A percentile compares a stretch with the other conserved stretches of the same genome.
phyloP scores from a whole-genome alignment of 768 basidiomycete genomes.

The Psilocybe azurescens region DNA sequence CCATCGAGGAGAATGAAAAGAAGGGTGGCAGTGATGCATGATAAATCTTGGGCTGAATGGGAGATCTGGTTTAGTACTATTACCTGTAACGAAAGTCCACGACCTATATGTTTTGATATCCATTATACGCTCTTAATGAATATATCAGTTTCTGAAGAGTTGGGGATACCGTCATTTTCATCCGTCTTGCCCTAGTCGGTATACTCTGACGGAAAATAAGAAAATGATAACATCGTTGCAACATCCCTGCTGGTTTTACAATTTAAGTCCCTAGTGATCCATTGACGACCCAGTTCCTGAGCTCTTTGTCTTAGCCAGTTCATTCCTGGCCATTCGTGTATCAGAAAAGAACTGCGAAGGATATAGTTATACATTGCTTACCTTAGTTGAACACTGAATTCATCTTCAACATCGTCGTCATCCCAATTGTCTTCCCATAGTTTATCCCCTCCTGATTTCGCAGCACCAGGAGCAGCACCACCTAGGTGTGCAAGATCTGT shows the following conservation, averaged over 20 bases:
- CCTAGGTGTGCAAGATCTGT: constrained; percentile 83
- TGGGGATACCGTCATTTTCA: not conserved
- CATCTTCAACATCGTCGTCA: constrained; percentile 98
- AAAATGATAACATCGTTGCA: not conserved
- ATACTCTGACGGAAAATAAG: not conserved
- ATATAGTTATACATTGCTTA: constrained; percentile 42
- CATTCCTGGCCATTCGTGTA: constrained; percentile 47
- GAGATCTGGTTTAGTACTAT: not conserved
- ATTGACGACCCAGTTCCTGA: constrained; percentile 50
- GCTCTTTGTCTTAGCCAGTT: constrained; percentile 62
- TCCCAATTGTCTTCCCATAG: constrained; percentile 99
- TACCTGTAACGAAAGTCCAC: not conserved
- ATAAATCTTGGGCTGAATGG: not conserved
- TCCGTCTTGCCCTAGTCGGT: not conserved
- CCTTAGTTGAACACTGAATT: constrained; percentile 96
- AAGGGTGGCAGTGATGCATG: not conserved
- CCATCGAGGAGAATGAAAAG: constrained; percentile 29
- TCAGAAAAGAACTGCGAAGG: not conserved
- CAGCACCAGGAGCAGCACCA: constrained; percentile 74
- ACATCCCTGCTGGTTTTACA: not conserved
- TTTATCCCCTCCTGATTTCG: constrained; percentile 84
- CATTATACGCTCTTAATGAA: not conserved
- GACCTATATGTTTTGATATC: not conserved
- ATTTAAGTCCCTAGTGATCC: constrained; percentile 50
- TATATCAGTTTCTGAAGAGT: not conserved